Evolutionary conservation across 2,329 filamentous ascomycete species (phyloP).

Genomic region (Phyllachora maydis): DNA sequence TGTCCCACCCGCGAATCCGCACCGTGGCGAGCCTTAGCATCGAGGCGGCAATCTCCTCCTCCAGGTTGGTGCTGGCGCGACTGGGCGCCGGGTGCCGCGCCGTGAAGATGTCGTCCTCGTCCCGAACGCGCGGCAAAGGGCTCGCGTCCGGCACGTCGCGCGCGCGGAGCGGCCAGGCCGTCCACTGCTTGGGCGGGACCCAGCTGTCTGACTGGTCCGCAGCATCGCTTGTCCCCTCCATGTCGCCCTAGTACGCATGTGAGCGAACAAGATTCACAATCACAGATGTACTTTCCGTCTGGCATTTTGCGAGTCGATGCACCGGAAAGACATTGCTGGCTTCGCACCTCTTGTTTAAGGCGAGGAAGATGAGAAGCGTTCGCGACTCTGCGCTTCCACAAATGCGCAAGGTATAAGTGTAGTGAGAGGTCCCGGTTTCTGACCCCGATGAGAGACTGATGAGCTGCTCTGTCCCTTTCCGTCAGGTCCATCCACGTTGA

Average conservation of each 20-base stretch:
- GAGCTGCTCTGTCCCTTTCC: slow-evolving; percentile 38
- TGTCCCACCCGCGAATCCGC: slow-evolving; percentile 25
- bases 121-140: slow-evolving; percentile 21
- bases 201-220: no score
- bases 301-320: slow-evolving; percentile 5
- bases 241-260: no score
- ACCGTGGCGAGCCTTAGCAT: slow-evolving; percentile 49
- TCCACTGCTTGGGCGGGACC: slow-evolving; percentile 44
- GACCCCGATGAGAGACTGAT: slow-evolving; percentile 39
- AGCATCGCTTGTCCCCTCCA: no score
- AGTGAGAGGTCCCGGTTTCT: slow-evolving; percentile 46
- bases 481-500: slow-evolving; percentile 48
- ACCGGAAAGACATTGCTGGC: not conserved
- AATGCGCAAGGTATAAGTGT: slow-evolving; percentile 68
- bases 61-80: slow-evolving; percentile 36
- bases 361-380: no score
- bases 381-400: no score
- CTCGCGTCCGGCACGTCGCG: slow-evolving; percentile 36
- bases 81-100: slow-evolving; percentile 20
- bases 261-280: no score
- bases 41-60: slow-evolving; percentile 47
- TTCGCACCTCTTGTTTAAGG: slow-evolving; percentile 19
- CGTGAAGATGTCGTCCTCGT: slow-evolving; percentile 28
- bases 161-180: slow-evolving; percentile 61
- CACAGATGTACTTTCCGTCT: slow-evolving; percentile 8